phyloP scores from a whole-genome alignment of 1,284 basidiomycete genomes.

The Thecaphora frezii region DNA sequence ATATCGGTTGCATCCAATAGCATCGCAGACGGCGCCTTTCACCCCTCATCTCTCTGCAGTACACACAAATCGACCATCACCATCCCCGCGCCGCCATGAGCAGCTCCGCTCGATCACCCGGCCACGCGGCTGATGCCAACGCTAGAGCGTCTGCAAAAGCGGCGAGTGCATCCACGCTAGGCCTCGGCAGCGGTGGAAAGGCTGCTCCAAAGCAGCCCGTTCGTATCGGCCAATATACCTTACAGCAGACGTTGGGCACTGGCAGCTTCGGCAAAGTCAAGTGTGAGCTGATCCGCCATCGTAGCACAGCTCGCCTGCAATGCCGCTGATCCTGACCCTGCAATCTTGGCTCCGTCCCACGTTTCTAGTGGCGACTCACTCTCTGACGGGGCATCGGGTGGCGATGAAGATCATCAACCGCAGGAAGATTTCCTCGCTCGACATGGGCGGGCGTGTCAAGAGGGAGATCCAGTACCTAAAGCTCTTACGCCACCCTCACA shows the following conservation, averaged over 20 bases:
- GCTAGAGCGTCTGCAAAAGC: too few relatives aligned
- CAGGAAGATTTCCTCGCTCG: conserved; percentile 85
- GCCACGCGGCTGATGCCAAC: too few relatives aligned
- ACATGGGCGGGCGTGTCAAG: conserved; percentile 71
- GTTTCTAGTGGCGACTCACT: conserved; percentile 81
- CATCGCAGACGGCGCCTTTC: too few relatives aligned
- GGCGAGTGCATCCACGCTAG: too few relatives aligned
- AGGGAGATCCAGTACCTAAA: conserved; percentile 67
- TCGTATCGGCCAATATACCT: conserved; percentile 55
- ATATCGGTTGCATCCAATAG: too few relatives aligned
- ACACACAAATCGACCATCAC: too few relatives aligned
- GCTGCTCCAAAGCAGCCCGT: conserved; percentile 39
- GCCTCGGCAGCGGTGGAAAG: too few relatives aligned
- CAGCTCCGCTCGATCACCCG: too few relatives aligned
- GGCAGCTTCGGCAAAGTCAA: conserved; percentile 98
- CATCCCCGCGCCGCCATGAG: too few relatives aligned
- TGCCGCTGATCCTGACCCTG: neutral
- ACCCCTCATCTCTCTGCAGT: too few relatives aligned
- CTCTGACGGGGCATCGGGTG: conserved; percentile 89
- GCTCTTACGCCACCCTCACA: conserved; percentile 56
- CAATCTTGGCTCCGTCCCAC: neutral
- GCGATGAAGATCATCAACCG: conserved; percentile 98
- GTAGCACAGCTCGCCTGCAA: too few relatives aligned
- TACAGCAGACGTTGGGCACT: conserved; percentile 63
- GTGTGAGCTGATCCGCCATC: conserved; percentile 66